Evolutionary conservation across 441 rosid genomes (phyloP), one percentile per base, ranked within the genome.

Genomic region (Melastoma candidum): DNA sequence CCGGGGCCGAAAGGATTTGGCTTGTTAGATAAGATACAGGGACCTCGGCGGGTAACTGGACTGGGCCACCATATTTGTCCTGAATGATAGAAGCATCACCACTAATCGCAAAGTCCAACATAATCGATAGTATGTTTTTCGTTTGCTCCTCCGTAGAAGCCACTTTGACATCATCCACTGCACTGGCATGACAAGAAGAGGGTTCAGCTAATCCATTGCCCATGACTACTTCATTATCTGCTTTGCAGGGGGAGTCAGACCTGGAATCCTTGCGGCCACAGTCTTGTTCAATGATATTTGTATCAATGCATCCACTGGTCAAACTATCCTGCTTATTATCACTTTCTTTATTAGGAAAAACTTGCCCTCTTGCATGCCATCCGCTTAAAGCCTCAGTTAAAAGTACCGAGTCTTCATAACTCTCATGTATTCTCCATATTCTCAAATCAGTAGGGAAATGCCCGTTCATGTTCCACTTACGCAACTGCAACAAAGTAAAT

Each of bases 341-440:
- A 32, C 64, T 61, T 54, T 67, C 73, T 66, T 66, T 61, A 47
- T 60, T 60, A 61, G 75, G 71, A 41, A 67, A 53, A 53, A 63
- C 54, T 48, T 54, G 63, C 54, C 60, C 72, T 68, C 68, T 70
- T 56, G 58, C 60, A 57, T 49, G 63, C 45, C 0, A 53, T 60
- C 95, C 84, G 54, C 49, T 64, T 67, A 87, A 75, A 43, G 77
- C 99, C 66, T 90, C 90, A 56, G 74, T 80, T 79, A 95, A 69
- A 65, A 86, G 87, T 57, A 86, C 61, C 25, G 98, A 75, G 59
- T 80, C 78, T 32, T 80, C 79, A 65, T 75, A 82, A 65, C 71
- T 80, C 68, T 82, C 81, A 73, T 66, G 70, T 58, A 48, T 59
- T 69, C 71, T 84, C 99, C 99, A 90, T 59, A 95, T 85, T 72